Conservation (phyloP, 2,329 filamentous ascomycete genomes). For the Aciculosporium take region DNA sequence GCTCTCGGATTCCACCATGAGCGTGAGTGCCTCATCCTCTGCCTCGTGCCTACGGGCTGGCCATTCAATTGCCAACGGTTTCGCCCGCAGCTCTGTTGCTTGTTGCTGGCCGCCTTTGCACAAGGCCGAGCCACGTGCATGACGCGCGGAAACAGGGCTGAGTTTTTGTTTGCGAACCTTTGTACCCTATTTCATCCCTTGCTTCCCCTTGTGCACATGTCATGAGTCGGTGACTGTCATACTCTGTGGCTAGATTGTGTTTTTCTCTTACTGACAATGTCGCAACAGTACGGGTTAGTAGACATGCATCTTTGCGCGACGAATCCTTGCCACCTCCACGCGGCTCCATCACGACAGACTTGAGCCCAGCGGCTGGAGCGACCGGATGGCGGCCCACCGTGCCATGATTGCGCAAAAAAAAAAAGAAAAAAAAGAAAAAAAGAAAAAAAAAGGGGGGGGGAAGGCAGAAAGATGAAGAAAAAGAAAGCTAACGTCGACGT, state of each 20-base stretch:
- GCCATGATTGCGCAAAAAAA: too few relatives aligned
- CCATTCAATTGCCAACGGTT: slow-evolving; percentile 9
- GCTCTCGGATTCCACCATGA: slow-evolving; percentile 13
- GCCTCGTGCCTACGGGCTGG: slow-evolving; percentile 12
- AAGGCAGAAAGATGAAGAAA: neutral
- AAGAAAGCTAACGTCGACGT: neutral
- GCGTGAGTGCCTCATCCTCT: slow-evolving; percentile 14
- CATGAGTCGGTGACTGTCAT: neutral
- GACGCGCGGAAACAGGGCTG: neutral
- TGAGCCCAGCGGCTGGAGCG: neutral
- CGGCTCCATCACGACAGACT: neutral
- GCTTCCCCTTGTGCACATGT: neutral
- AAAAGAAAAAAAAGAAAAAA: too few relatives aligned
- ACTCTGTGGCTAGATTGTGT: slow-evolving; percentile 4
- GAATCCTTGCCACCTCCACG: neutral
- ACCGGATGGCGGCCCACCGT: neutral
- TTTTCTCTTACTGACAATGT: slow-evolving; percentile 18
- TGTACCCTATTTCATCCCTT: neutral
- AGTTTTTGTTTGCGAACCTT: neutral
- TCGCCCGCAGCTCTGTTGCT: neutral
- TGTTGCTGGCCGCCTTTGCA: neutral
- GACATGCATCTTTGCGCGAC: slow-evolving; percentile 2
- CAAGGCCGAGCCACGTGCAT: neutral
- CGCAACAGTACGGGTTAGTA: slow-evolving; percentile 41
- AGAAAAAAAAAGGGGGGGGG: too few relatives aligned